Conservation (phyloP, 1,139 yeast genomes). For the Meyerozyma sp. region DNA sequence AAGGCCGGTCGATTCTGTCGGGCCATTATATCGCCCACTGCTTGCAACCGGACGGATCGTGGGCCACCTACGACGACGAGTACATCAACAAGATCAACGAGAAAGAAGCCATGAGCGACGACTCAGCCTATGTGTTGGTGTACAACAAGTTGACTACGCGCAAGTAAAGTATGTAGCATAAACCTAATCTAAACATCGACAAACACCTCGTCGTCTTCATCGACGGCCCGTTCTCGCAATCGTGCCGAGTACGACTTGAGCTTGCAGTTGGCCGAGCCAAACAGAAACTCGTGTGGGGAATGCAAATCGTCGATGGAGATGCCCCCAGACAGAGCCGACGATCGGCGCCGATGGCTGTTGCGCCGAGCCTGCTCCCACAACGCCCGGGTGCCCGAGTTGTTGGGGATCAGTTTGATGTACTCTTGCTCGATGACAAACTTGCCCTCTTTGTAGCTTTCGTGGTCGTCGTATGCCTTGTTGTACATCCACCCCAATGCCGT, state of each 20-base stretch:
- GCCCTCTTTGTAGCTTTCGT: constrained; percentile 72
- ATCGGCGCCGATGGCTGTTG: constrained; percentile 21
- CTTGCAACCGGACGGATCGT: constrained; percentile 82
- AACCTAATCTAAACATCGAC: constrained; percentile 16
- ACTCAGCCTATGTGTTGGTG: constrained; percentile 83
- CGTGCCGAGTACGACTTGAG: constrained; percentile 12
- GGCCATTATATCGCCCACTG: constrained; percentile 94
- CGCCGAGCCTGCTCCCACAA: constrained; percentile 25
- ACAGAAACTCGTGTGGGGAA: background rate
- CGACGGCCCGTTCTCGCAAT: constrained; percentile 13
- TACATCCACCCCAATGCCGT: constrained; percentile 74
- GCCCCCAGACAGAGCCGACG: constrained; percentile 10
- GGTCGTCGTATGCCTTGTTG: constrained; percentile 47
- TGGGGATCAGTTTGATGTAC: constrained; percentile 18
- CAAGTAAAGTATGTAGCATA: constrained; percentile 13
- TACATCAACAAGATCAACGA: constrained; percentile 70
- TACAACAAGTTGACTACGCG: constrained; percentile 66
- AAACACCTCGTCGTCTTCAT: constrained; percentile 23
- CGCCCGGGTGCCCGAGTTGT: constrained; percentile 21
- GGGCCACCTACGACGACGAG: constrained; percentile 96
- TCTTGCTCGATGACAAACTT: constrained; percentile 65
- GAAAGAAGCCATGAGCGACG: constrained; percentile 69
- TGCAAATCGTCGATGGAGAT: constrained; percentile 6
- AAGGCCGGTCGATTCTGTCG: constrained; percentile 85
- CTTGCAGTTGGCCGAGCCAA: background rate